Conservation (phyloP, 2,329 filamentous ascomycete genomes). For the Lojkania enalia region DNA sequence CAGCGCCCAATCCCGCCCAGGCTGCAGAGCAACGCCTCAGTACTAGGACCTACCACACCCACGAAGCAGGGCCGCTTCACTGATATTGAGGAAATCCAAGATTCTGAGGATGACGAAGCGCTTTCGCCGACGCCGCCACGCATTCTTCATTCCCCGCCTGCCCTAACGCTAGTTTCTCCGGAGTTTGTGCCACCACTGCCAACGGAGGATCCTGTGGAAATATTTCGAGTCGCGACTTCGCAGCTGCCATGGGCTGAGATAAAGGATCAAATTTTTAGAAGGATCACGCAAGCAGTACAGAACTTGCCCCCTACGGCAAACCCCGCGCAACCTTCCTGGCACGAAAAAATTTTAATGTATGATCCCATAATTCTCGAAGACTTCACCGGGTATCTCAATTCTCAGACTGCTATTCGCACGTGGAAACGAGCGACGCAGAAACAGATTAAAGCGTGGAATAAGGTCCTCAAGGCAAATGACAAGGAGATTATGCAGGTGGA, state of each 20-base stretch:
- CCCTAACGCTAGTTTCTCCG: slow-evolving; percentile 18
- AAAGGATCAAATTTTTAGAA: slow-evolving; percentile 46
- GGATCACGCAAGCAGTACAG: slow-evolving; percentile 55
- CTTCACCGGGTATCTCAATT: slow-evolving; percentile 78
- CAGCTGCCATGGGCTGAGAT: slow-evolving; percentile 39
- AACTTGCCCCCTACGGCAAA: slow-evolving; percentile 46
- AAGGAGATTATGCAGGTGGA: slow-evolving; percentile 15
- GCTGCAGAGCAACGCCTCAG: background rate
- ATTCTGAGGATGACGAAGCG: slow-evolving; percentile 43
- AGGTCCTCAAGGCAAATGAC: slow-evolving; percentile 18
- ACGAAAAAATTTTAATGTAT: slow-evolving; percentile 92
- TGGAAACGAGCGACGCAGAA: slow-evolving; percentile 34
- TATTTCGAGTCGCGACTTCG: slow-evolving; percentile 20
- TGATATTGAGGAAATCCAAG: slow-evolving; percentile 45
- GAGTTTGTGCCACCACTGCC: background rate
- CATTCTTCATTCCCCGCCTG: slow-evolving; percentile 17
- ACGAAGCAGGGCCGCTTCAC: slow-evolving; percentile 29
- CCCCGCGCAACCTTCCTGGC: slow-evolving; percentile 64
- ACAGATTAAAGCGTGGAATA: slow-evolving; percentile 36
- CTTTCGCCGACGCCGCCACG: slow-evolving; percentile 42
- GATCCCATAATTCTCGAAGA: slow-evolving; percentile 90
- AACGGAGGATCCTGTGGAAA: background rate
- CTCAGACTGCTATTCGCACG: slow-evolving; percentile 23
- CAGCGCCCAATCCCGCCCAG: slow-evolving; percentile 10
- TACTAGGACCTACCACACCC: slow-evolving; percentile 16